Evolutionary conservation across 176 grass and related monocot genomes (phyloP).

Genomic region (Tillandsia leiboldiana): DNA sequence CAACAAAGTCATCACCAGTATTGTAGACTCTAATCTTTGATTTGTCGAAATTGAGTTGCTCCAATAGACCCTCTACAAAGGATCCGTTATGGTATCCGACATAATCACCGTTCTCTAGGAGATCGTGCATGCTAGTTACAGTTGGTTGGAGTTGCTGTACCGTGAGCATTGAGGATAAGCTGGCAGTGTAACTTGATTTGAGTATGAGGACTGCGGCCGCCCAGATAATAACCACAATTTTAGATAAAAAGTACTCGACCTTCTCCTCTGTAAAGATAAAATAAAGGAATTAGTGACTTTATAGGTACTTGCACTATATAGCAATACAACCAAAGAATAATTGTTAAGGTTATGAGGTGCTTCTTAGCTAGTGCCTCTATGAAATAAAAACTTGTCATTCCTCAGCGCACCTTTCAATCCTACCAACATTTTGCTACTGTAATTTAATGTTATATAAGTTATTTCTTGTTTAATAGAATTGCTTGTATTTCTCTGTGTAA

Average conservation of each 20-base stretch:
- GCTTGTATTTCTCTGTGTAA: no score
- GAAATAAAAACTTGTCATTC: no score
- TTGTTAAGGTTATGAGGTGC: no score
- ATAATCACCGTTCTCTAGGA: slow-evolving; percentile 28
- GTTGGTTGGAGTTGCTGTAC: slow-evolving; percentile 38
- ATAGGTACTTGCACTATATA: background rate
- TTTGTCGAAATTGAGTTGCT: slow-evolving; percentile 28
- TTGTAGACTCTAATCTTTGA: slow-evolving; percentile 31
- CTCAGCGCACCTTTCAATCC: no score
- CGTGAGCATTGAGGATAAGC: slow-evolving; percentile 42
- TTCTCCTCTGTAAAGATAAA: slow-evolving; percentile 27
- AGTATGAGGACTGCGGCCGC: slow-evolving; percentile 36
- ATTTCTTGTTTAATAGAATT: no score
- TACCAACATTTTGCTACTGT: no score
- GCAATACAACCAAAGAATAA: background rate
- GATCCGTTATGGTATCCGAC: slow-evolving; percentile 31
- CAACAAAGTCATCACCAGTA: slow-evolving; percentile 3
- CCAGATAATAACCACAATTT: slow-evolving; percentile 46
- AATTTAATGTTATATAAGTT: no score
- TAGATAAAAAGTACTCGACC: slow-evolving; percentile 22
- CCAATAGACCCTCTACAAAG: slow-evolving; percentile 31
- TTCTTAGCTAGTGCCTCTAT: no score
- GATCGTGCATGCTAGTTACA: slow-evolving; percentile 27
- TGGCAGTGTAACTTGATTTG: slow-evolving; percentile 53
- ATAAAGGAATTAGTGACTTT: background rate